phyloP scores from a whole-genome alignment of 2,329 filamentous ascomycete species.

The Sporothrix protearum region DNA sequence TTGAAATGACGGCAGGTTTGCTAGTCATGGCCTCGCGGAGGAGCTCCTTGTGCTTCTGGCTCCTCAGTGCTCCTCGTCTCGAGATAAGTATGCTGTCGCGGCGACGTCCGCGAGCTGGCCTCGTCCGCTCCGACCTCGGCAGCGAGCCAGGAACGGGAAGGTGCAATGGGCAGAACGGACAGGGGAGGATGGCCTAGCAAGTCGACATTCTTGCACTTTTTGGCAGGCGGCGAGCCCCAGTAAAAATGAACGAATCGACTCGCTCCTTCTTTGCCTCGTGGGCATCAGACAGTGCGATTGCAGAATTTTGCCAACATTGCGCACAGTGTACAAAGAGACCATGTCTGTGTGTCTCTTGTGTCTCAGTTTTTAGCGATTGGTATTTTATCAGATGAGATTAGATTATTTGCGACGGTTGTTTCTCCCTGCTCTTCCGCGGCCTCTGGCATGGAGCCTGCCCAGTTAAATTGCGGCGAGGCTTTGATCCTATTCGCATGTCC shows the following conservation, averaged over 20 bases:
- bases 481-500: background rate
- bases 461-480: background rate
- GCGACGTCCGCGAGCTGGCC: constrained; percentile 6
- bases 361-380: constrained; percentile 15
- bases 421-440: background rate
- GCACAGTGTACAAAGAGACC: constrained; percentile 19
- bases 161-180: background rate
- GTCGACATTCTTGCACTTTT: background rate
- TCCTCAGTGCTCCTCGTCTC: background rate
- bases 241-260: background rate
- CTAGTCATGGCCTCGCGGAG: background rate
- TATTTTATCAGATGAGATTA: constrained; percentile 24
- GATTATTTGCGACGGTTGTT: background rate
- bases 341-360: background rate
- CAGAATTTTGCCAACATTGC: constrained; percentile 3
- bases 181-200: background rate
- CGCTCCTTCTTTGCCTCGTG: background rate
- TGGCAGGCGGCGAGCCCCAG: background rate
- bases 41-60: background rate
- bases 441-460: background rate
- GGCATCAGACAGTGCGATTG: constrained; percentile 3
- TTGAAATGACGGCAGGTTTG: constrained; percentile 20
- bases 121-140: constrained; percentile 23
- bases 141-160: background rate
- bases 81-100: constrained; percentile 5